Evolutionary conservation across 1,284 basidiomycete species (phyloP), one percentile per base, ranked within the genome.

Genomic region (Tremellales sp.): DNA sequence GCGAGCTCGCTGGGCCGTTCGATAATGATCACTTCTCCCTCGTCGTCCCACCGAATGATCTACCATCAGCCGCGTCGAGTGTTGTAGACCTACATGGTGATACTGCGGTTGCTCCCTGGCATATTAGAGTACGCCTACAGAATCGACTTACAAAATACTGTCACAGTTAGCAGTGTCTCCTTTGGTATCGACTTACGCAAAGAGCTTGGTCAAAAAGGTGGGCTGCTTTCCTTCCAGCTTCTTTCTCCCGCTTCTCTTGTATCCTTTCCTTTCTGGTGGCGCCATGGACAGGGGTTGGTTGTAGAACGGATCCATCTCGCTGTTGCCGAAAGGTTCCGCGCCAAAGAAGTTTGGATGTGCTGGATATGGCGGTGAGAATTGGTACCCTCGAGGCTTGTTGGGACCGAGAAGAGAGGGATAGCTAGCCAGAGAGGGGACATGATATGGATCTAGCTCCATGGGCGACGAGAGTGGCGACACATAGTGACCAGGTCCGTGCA

Each of bases 31-130:
- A 89, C 84, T 68, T 89, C 86, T 51, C 88, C 89, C 13, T 82
- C 81, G 13, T 84, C 82, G 66, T 91, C 88, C 88, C 88, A 92
- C 38, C 88, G 83, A 66, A 92, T 90, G 83, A 92, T 91, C 65
- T 70, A 45, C 0, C 5, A n/a, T 27, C 5, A 33, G 1, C 3
- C 22, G 50, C 29, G 47, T 45, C 44, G 40, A 31, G 21, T 10
- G 16, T 31, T 31, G 29, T 10, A 16, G 13, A 45, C 59, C 54
- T 22, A 66, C 65, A 45, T 66, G 58, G 21, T 54, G 42, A 35
- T 62, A 67, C 36, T 67, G 58, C 45, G 56, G 54, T 38, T 62
- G 54, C 9, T 57, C 51, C 22, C 53, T 57, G 19, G 7, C 48
- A 55, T 39, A 36, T 54, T 44, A 60, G 53, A 50, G 47, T 50